Percentiles rank a stretch among this genome's conserved stretches.
phyloP scores from a whole-genome alignment of 305 asterid genomes.

The Fraxinus paxiana region DNA sequence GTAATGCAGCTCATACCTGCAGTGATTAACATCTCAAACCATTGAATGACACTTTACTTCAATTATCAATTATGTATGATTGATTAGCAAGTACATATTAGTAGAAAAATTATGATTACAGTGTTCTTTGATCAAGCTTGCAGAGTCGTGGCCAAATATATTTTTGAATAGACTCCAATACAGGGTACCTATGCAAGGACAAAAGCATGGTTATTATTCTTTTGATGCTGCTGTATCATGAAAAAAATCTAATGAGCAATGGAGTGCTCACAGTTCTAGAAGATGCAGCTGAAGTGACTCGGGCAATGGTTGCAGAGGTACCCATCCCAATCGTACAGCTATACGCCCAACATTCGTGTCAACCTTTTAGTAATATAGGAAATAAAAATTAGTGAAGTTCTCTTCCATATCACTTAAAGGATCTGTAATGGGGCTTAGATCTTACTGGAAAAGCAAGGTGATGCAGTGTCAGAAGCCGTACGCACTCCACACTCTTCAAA shows the following conservation, averaged over 20 bases:
- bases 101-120: slow-evolving; percentile 44
- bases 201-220: slow-evolving; percentile 26
- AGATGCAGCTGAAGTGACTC: slow-evolving; percentile 18
- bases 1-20: slow-evolving; percentile 96
- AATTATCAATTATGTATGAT: slow-evolving; percentile 17
- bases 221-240: slow-evolving; percentile 15
- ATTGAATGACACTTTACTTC: slow-evolving; percentile 22
- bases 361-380: slow-evolving; percentile 51
- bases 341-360: slow-evolving; percentile 58
- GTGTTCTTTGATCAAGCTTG: slow-evolving; percentile 94
- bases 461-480: slow-evolving; percentile 14
- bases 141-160: slow-evolving; percentile 98
- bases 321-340: slow-evolving; percentile 20
- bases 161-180: slow-evolving; percentile 89
- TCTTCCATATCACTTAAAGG: slow-evolving; percentile 12
- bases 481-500: slow-evolving; percentile 14
- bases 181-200: slow-evolving; percentile 66
- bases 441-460: slow-evolving; percentile 34
- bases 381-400: slow-evolving; percentile 32
- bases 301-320: slow-evolving; percentile 18
- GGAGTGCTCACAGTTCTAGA: slow-evolving; percentile 52
- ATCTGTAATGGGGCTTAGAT: slow-evolving; percentile 21
- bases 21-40: slow-evolving; percentile 32
- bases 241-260: slow-evolving; percentile 12
- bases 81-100: neutral